Conservation (phyloP, 1,284 basidiomycete species). For the Trichosporon inkin region DNA sequence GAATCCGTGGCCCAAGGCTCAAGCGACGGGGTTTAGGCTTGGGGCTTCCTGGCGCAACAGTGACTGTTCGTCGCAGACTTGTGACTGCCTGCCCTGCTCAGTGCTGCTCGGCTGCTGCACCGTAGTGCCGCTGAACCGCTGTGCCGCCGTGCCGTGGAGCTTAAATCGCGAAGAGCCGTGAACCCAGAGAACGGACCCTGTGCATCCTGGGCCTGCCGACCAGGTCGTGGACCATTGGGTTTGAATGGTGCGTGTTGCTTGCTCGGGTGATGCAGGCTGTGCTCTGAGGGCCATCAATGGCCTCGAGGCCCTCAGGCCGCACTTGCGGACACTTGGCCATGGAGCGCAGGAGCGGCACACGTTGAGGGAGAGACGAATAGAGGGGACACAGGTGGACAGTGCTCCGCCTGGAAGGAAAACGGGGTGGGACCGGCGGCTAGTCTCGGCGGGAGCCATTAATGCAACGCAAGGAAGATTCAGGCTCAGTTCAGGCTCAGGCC, state of each 20-base stretch:
- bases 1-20: too few relatives aligned
- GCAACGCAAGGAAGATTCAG: not conserved
- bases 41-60: not conserved
- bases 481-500: conserved; percentile 5
- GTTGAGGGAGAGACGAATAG: not conserved
- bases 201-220: not conserved
- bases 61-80: not conserved
- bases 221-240: not conserved
- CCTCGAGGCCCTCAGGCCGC: too few relatives aligned
- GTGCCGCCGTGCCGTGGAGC: not conserved
- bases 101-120: not conserved
- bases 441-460: not conserved
- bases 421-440: not conserved
- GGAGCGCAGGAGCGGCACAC: too few relatives aligned
- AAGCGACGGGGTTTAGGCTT: not conserved
- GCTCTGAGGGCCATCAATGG: not conserved
- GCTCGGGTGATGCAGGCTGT: not conserved
- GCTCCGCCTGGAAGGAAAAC: not conserved
- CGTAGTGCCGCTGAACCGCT: not conserved
- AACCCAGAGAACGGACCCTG: not conserved
- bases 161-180: not conserved
- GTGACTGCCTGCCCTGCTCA: not conserved
- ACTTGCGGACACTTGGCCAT: too few relatives aligned
- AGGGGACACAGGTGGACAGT: not conserved
- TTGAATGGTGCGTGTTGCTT: not conserved